phyloP scores from a whole-genome alignment of 2,329 filamentous ascomycete genomes.

The Hansfordia pulvinata region DNA sequence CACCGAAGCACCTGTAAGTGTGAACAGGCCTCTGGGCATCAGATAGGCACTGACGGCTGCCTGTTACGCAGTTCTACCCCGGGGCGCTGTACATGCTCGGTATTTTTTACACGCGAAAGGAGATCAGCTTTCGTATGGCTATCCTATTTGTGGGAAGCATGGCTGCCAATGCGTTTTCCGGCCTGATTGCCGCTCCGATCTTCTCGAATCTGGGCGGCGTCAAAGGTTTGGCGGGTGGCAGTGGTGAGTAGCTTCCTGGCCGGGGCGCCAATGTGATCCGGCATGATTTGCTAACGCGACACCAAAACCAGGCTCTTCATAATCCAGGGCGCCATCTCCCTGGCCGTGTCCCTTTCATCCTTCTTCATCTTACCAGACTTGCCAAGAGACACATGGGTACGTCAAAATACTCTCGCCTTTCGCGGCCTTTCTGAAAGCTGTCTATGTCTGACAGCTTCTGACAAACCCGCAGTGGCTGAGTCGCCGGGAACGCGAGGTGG shows the following conservation, averaged over 20 bases:
- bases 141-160: slow-evolving; percentile 12
- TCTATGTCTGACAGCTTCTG: too few relatives aligned
- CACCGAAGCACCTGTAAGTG: slow-evolving; percentile 25
- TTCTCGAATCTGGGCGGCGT: background rate
- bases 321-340: too few relatives aligned
- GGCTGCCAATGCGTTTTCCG: slow-evolving; percentile 14
- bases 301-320: slow-evolving; percentile 14
- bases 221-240: background rate
- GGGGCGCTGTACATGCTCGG: slow-evolving; percentile 3
- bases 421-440: too few relatives aligned
- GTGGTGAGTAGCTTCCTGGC: slow-evolving; percentile 4
- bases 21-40: too few relatives aligned
- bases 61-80: slow-evolving; percentile 9
- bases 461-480: slow-evolving; percentile 26
- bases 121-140: slow-evolving; percentile 1
- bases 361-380: too few relatives aligned
- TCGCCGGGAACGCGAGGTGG: slow-evolving; percentile 30
- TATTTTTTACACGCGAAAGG: slow-evolving; percentile 3
- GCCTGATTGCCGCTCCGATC: slow-evolving; percentile 1
- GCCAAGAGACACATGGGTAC: too few relatives aligned
- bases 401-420: too few relatives aligned
- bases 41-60: too few relatives aligned
- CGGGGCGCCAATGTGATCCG: slow-evolving; percentile 11
- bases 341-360: too few relatives aligned
- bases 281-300: slow-evolving; percentile 13